These are phyloP conservation scores for Penicillium occitanis DNA, from an alignment of 2,329 filamentous ascomycete species.

Conservation along the genomic window DNA sequence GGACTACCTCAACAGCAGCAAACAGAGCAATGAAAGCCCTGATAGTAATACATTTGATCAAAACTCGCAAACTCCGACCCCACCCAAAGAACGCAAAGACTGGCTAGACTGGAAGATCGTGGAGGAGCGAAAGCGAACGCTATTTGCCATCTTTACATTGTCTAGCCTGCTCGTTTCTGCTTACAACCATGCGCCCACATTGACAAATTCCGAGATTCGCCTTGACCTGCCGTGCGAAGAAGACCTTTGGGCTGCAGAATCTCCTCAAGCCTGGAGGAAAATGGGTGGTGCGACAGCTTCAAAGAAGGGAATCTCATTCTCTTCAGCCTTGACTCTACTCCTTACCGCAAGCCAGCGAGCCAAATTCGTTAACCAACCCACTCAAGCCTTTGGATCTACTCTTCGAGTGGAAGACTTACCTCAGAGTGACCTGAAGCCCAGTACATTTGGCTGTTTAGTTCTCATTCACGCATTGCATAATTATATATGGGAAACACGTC, in stretches of 20 bases:
- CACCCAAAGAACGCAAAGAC: constrained; percentile 50
- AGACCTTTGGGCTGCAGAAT: constrained; percentile 82
- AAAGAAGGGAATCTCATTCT: constrained; percentile 73
- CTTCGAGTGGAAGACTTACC: constrained; percentile 52
- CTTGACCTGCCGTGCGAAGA: constrained; percentile 91
- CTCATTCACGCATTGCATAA: constrained; percentile 95
- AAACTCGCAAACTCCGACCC: constrained; percentile 23
- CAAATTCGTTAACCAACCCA: constrained; percentile 42
- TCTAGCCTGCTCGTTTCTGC: constrained; percentile 88
- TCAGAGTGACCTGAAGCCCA: constrained; percentile 69
- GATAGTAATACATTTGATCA: constrained; percentile 34
- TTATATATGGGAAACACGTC: constrained; percentile 96
- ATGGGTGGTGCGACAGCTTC: constrained; percentile 72
- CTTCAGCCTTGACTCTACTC: constrained; percentile 75
- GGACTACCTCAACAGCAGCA: constrained; percentile 47
- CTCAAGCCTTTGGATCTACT: constrained; percentile 47
- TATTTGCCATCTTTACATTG: constrained; percentile 86
- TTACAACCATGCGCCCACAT: constrained; percentile 86
- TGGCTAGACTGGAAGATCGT: constrained; percentile 87
- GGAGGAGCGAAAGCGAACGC: constrained; percentile 89
- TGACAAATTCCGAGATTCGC: constrained; percentile 91
- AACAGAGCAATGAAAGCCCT: constrained; percentile 32
- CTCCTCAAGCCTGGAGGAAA: constrained; percentile 74
- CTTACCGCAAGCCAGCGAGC: constrained; percentile 72
- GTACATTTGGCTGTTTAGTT: constrained; percentile 87